A percentile compares a stretch with the other conserved stretches of the same genome.
phyloP scores from a whole-genome alignment of 2,329 filamentous ascomycete species.

The Hawksworthiomyces lignivorus region DNA sequence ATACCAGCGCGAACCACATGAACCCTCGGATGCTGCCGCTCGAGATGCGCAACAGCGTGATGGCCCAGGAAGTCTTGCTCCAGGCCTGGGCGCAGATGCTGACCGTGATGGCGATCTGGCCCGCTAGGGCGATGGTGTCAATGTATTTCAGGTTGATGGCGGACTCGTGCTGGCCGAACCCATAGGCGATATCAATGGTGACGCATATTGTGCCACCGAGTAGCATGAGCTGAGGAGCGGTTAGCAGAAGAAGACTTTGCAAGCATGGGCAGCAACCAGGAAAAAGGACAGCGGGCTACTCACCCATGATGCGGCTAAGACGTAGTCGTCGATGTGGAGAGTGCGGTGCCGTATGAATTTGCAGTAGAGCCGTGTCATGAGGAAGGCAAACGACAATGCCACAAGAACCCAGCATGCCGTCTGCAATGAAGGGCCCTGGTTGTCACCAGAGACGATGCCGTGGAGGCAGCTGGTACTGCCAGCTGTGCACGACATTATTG shows the following conservation, averaged over 20 bases:
- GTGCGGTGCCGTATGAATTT: conserved; percentile 17
- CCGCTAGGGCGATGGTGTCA: conserved; percentile 10
- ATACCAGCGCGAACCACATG: conserved; percentile 25
- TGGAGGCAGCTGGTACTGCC: too few species aligned
- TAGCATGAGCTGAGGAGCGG: neutral
- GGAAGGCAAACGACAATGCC: conserved; percentile 15
- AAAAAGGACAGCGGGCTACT: neutral
- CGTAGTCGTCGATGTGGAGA: conserved; percentile 19
- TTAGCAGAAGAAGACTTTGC: too few species aligned
- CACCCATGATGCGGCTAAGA: conserved; percentile 19
- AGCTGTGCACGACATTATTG: too few species aligned
- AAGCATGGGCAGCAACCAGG: too few species aligned
- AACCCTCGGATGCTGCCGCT: conserved; percentile 19
- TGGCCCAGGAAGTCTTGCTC: conserved; percentile 31
- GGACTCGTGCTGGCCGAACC: conserved; percentile 1
- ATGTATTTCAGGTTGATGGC: neutral
- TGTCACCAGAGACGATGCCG: conserved; percentile 1
- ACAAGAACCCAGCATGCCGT: conserved; percentile 16
- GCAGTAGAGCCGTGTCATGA: conserved; percentile 21
- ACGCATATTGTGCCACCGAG: neutral
- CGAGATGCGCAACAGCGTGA: conserved; percentile 28
- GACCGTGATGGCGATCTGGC: conserved; percentile 16
- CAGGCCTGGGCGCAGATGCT: conserved; percentile 24
- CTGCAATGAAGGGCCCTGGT: conserved; percentile 16
- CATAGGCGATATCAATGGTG: conserved; percentile 1